Evolutionary conservation across 1,284 basidiomycete species (phyloP).

Genomic region (Pholiota adiposa): DNA sequence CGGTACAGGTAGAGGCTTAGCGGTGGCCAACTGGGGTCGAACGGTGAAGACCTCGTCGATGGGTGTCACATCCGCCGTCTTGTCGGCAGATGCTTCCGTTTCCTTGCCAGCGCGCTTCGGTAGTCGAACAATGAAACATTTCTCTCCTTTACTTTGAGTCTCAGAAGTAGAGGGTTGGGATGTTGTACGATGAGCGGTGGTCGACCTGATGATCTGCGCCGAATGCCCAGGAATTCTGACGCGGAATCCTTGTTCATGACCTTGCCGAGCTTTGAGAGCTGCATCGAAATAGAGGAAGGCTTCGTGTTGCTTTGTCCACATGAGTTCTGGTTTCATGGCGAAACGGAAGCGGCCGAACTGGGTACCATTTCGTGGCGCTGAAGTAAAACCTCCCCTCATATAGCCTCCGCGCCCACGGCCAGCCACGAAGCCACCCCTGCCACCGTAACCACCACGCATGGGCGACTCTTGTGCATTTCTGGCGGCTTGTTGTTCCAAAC

Average conservation of each 20-base stretch:
- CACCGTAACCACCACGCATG: slow-evolving; percentile 31
- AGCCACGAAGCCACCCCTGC: slow-evolving; percentile 42
- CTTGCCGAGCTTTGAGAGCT: slow-evolving; percentile 56
- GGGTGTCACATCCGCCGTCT: slow-evolving; percentile 42
- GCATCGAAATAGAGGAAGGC: slow-evolving; percentile 68
- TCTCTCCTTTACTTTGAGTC: slow-evolving; percentile 40
- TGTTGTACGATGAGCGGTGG: slow-evolving; percentile 20
- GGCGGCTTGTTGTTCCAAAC: slow-evolving; percentile 36
- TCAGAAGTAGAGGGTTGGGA: slow-evolving; percentile 22
- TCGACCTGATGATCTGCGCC: slow-evolving; percentile 32
- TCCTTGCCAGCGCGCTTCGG: slow-evolving; percentile 45
- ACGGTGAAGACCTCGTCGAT: slow-evolving; percentile 63
- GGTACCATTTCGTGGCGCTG: slow-evolving; percentile 32
- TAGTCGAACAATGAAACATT: slow-evolving; percentile 55
- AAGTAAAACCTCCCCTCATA: slow-evolving; percentile 48
- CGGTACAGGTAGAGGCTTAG: slow-evolving; percentile 21
- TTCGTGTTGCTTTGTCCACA: slow-evolving; percentile 82
- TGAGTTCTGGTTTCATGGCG: slow-evolving; percentile 72
- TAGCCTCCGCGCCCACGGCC: slow-evolving; percentile 45
- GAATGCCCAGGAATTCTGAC: slow-evolving; percentile 61
- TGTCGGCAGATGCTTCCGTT: slow-evolving; percentile 30
- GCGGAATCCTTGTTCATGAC: slow-evolving; percentile 55
- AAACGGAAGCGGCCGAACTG: slow-evolving; percentile 62
- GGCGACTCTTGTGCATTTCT: slow-evolving; percentile 28
- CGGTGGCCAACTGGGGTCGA: slow-evolving; percentile 43